Conservation (phyloP, 495 filamentous ascomycete genomes). For the Aspergillus diversus region DNA sequence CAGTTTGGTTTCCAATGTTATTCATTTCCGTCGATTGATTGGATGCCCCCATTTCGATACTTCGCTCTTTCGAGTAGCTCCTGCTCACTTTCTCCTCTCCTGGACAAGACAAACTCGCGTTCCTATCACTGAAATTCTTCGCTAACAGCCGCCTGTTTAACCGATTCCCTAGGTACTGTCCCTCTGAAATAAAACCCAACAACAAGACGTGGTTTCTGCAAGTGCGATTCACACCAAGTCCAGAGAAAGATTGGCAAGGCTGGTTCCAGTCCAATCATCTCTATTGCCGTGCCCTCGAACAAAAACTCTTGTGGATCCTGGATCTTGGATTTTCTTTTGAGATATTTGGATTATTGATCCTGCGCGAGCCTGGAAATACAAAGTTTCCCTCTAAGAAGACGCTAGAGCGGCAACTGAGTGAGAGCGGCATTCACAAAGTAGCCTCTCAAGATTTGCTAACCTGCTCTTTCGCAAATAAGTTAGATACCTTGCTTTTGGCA, state of each 20-base stretch:
- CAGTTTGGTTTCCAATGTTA: slow-evolving; percentile 19
- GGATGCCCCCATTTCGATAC: slow-evolving; percentile 10
- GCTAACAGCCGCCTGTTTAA: slow-evolving; percentile 22
- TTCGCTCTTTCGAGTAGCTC: neutral
- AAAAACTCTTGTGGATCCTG: slow-evolving; percentile 2
- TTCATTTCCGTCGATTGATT: slow-evolving; percentile 11
- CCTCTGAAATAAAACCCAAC: slow-evolving; percentile 5
- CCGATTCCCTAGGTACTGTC: slow-evolving; percentile 17
- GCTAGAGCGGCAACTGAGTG: slow-evolving; percentile 14
- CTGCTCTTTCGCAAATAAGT: neutral
- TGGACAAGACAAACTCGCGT: slow-evolving; percentile 4
- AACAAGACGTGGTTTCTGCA: neutral
- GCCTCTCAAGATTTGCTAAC: slow-evolving; percentile 7
- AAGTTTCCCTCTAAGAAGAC: slow-evolving; percentile 6
- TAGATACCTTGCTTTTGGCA: neutral
- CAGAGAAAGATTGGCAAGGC: slow-evolving; percentile 30
- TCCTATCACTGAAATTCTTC: slow-evolving; percentile 13
- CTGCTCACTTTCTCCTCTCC: slow-evolving; percentile 2
- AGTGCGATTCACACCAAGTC: neutral
- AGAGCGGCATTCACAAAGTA: neutral
- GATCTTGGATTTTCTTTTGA: neutral
- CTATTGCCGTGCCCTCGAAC: neutral
- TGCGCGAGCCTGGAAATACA: neutral
- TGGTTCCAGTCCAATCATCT: slow-evolving; percentile 30
- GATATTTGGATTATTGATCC: slow-evolving; percentile 16